Evolutionary conservation across 495 filamentous ascomycete genomes (phyloP).

Genomic region (Lichenothelia convexa): DNA sequence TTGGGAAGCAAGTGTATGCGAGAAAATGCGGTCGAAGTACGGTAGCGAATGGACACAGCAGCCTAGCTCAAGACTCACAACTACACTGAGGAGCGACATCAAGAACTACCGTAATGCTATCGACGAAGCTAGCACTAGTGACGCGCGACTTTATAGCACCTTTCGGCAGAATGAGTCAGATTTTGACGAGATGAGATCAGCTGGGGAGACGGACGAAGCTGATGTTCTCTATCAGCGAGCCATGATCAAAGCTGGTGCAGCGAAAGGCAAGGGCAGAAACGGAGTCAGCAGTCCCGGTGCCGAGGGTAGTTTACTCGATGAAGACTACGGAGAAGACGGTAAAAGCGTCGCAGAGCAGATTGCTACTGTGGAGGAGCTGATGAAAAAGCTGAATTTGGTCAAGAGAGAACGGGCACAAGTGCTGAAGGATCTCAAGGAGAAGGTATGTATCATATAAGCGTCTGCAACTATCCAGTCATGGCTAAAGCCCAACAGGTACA

Average conservation of each 20-base stretch:
- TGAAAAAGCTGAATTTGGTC: slow-evolving; percentile 80
- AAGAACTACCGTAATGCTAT: slow-evolving; percentile 71
- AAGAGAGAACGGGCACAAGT: slow-evolving; percentile 82
- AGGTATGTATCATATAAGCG: slow-evolving; percentile 38
- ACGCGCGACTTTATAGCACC: slow-evolving; percentile 67
- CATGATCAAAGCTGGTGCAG: slow-evolving; percentile 45
- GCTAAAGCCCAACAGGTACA: slow-evolving; percentile 50
- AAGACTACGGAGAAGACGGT: slow-evolving; percentile 57
- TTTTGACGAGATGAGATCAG: slow-evolving; percentile 88
- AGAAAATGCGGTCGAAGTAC: slow-evolving; percentile 98
- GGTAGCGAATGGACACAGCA: slow-evolving; percentile 94
- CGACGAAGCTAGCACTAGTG: slow-evolving; percentile 75
- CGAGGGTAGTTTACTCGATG: slow-evolving; percentile 68
- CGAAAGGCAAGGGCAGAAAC: slow-evolving; percentile 41
- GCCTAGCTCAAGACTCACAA: slow-evolving; percentile 73
- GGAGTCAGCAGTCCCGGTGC: slow-evolving; percentile 34
- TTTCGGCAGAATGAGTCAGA: slow-evolving; percentile 68
- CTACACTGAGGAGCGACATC: slow-evolving; percentile 71
- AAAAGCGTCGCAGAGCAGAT: slow-evolving; percentile 81
- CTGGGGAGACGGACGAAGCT: slow-evolving; percentile 72
- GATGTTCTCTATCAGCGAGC: slow-evolving; percentile 80
- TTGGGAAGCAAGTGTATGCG: slow-evolving; percentile 92
- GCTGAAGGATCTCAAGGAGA: slow-evolving; percentile 90
- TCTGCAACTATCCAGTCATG: neutral
- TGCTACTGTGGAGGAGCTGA: slow-evolving; percentile 66